Evolutionary conservation across 768 basidiomycete species (phyloP).

Genomic region (Boletus tomentosulus): DNA sequence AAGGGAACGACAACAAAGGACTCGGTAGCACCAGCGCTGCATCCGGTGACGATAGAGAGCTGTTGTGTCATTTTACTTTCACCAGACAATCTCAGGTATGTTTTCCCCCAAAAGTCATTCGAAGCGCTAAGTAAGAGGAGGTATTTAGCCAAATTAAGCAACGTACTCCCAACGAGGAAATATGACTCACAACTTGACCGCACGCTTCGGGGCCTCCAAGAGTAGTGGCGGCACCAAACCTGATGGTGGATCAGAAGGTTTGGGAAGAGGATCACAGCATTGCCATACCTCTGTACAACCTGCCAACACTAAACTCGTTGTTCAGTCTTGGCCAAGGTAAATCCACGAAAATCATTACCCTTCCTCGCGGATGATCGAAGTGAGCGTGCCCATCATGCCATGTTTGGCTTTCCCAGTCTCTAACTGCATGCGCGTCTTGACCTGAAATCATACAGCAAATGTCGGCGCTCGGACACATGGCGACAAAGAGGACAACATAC

Average conservation of each 20-base stretch:
- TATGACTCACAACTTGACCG: conserved; percentile 79
- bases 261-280: not conserved
- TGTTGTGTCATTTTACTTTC: conserved; percentile 82
- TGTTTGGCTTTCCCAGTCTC: conserved; percentile 73
- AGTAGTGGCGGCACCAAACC: conserved; percentile 93
- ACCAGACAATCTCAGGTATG: conserved; percentile 57
- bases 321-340: not conserved
- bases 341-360: conserved; percentile 52
- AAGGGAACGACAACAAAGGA: conserved; percentile 95
- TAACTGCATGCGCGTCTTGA: conserved; percentile 99
- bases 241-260: conserved; percentile 21
- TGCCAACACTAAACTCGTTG: conserved; percentile 49
- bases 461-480: not conserved
- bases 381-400: conserved; percentile 81
- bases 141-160: not conserved
- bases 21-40: conserved; percentile 93
- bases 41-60: conserved; percentile 88
- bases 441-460: conserved; percentile 41
- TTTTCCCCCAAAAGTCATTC: conserved; percentile 96
- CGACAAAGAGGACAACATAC: conserved; percentile 43
- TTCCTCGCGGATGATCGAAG: conserved; percentile 81
- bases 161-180: not conserved
- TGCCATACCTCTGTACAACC: conserved; percentile 77
- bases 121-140: conserved; percentile 49
- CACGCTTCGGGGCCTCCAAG: conserved; percentile 96